These are phyloP conservation scores for Malassezia equina DNA, from an alignment of 1,284 basidiomycete genomes.

Conservation along the genomic window DNA sequence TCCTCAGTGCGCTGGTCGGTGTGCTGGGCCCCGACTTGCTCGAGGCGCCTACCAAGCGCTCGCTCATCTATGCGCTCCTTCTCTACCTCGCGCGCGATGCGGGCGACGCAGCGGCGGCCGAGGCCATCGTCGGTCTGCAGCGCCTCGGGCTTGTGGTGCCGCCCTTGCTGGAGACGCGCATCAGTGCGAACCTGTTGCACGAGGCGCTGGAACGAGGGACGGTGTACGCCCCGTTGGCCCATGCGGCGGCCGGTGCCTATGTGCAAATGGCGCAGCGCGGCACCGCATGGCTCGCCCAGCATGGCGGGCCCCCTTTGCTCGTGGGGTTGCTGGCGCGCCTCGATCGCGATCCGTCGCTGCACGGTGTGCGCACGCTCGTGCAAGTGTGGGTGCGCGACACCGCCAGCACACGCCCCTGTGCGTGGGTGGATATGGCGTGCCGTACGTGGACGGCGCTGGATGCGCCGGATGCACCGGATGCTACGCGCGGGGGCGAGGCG, in stretches of 20 bases:
- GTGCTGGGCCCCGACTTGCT: conserved; percentile 92
- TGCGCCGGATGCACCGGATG: conserved; percentile 3
- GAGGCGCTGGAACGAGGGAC: conserved; percentile 46
- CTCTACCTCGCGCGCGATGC: conserved; percentile 69
- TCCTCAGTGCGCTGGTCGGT: conserved; percentile 83
- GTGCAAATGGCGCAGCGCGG: conserved; percentile 97
- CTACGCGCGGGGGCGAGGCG: neutral
- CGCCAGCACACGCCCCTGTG: conserved; percentile 78
- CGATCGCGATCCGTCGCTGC: conserved; percentile 85
- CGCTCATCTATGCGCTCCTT: conserved; percentile 72
- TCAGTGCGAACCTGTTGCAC: conserved; percentile 31
- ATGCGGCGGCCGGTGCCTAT: conserved; percentile 85
- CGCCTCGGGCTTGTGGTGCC: conserved; percentile 93
- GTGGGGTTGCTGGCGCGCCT: conserved; percentile 89
- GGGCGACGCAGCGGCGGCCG: conserved; percentile 62
- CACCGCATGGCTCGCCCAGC: conserved; percentile 75
- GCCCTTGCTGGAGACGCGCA: conserved; percentile 53
- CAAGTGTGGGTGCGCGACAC: conserved; percentile 92
- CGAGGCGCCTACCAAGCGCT: conserved; percentile 67
- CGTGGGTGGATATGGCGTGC: conserved; percentile 92
- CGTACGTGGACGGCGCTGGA: neutral
- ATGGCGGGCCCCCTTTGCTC: conserved; percentile 86
- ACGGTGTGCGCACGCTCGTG: conserved; percentile 85
- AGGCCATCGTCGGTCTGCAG: conserved; percentile 89
- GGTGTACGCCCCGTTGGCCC: conserved; percentile 50